phyloP scores from a whole-genome alignment of 1,284 basidiomycete genomes.

The Cystobasidiaceae sp. region DNA sequence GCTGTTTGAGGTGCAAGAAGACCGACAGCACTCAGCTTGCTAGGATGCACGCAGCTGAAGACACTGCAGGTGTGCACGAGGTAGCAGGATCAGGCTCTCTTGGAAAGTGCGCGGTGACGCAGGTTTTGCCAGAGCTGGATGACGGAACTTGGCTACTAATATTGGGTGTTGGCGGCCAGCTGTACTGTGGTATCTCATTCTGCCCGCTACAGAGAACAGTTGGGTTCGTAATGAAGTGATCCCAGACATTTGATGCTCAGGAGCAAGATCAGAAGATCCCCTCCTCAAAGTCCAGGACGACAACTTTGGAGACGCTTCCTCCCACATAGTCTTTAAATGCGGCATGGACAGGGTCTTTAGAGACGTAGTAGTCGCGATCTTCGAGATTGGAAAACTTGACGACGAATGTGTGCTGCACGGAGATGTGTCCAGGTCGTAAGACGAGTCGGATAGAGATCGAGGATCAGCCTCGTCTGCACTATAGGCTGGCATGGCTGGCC shows the following conservation, averaged over 20 bases:
- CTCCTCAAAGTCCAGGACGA: constrained; percentile 25
- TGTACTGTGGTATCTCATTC: background rate
- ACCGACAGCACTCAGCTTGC: too few species aligned
- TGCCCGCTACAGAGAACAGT: too few species aligned
- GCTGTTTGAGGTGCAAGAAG: too few species aligned
- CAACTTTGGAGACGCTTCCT: background rate
- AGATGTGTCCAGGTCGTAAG: background rate
- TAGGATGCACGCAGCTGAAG: too few species aligned
- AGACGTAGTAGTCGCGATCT: constrained; percentile 23
- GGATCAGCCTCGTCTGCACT: background rate
- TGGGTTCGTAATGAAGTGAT: too few species aligned
- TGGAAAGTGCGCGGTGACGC: too few species aligned
- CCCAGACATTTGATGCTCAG: too few species aligned
- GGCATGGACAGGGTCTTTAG: constrained; percentile 17
- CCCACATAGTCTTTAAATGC: constrained; percentile 5
- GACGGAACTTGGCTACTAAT: too few species aligned
- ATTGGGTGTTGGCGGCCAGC: too few species aligned
- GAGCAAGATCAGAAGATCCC: background rate
- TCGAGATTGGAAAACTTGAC: constrained; percentile 14
- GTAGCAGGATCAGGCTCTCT: too few species aligned
- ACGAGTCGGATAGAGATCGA: background rate
- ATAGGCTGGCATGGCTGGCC: background rate
- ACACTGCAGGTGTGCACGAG: too few species aligned
- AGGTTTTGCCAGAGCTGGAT: too few species aligned
- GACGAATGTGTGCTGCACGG: constrained; percentile 21